Percentiles rank a stretch among this genome's conserved stretches.
phyloP scores from a whole-genome alignment of 306 rosid genomes.

The Mimosa bimucronata region DNA sequence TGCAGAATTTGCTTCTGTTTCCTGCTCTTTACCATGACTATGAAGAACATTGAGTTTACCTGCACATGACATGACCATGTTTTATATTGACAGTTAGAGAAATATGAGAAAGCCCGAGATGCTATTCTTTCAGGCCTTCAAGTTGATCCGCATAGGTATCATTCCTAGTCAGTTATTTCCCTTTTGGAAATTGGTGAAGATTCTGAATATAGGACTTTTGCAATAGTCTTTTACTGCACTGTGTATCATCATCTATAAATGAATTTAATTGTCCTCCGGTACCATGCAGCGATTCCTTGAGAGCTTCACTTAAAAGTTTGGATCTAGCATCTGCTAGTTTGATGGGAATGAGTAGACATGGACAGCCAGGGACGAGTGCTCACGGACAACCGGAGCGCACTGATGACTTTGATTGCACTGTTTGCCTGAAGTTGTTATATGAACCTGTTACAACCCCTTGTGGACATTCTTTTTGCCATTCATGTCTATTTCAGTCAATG shows the following conservation, averaged over 20 bases:
- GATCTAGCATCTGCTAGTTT: constrained; percentile 53
- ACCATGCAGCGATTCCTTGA: constrained; percentile 72
- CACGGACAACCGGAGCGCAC: constrained; percentile 69
- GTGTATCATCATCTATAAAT: constrained; percentile 24
- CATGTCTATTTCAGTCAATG: constrained; percentile 91
- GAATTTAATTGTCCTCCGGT: constrained; percentile 45
- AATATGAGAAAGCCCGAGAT: constrained; percentile 79
- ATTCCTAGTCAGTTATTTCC: constrained; percentile 20
- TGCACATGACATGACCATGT: constrained; percentile 23
- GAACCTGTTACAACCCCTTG: constrained; percentile 97
- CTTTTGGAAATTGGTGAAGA: constrained; percentile 28
- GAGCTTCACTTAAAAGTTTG: constrained; percentile 64
- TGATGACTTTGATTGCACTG: constrained; percentile 90
- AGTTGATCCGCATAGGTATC: constrained; percentile 84
- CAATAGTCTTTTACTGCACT: constrained; percentile 29
- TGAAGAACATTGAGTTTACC: constrained; percentile 3
- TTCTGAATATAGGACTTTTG: constrained; percentile 31
- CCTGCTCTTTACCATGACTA: constrained; percentile 27
- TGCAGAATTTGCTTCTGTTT: too few relatives aligned
- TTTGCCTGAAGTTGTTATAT: constrained; percentile 83
- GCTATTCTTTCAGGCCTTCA: constrained; percentile 92
- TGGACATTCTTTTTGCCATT: constrained; percentile 96
- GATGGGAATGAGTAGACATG: constrained; percentile 38
- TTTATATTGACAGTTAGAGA: constrained; percentile 78
- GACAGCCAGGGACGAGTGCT: constrained; percentile 23